Conservation (phyloP, 2,329 filamentous ascomycete species). For the Cladophialophora chaetospira region DNA sequence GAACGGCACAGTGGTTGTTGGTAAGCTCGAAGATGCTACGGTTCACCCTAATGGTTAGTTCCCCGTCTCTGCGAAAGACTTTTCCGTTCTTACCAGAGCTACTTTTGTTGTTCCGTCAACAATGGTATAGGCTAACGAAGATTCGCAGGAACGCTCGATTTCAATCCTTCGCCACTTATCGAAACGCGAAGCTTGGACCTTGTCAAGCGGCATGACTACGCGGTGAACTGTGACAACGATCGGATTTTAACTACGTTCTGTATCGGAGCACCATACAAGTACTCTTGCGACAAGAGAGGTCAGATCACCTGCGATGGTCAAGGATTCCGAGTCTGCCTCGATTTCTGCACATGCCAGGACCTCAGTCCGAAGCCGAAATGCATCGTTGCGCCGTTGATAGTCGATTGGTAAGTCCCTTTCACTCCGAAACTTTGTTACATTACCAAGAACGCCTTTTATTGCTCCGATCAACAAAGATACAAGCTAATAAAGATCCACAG, state of each 20-base stretch:
- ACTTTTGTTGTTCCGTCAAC: no score
- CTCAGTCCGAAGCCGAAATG: not conserved
- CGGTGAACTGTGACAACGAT: not conserved
- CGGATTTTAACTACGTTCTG: not conserved
- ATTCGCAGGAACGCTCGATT: conserved; percentile 16
- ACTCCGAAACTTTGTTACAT: no score
- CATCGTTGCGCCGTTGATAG: not conserved
- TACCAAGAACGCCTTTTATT: no score
- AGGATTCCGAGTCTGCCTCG: not conserved
- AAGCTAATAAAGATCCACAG: no score
- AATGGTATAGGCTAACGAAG: no score
- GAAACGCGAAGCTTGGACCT: not conserved
- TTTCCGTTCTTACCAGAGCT: no score
- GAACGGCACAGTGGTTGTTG: no score
- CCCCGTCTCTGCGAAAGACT: no score
- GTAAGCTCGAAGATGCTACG: no score
- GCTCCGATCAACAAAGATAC: no score
- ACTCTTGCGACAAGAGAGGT: not conserved
- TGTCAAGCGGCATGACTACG: not conserved
- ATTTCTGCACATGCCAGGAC: conserved; percentile 3
- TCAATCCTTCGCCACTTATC: not conserved
- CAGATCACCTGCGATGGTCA: not conserved
- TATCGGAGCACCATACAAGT: not conserved
- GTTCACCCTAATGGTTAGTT: no score
- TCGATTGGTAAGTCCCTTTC: not conserved